Evolutionary conservation across 2,329 filamentous ascomycete genomes (phyloP), one percentile per base, ranked within the genome.

Genomic region (Cordyceps tenuipes): DNA sequence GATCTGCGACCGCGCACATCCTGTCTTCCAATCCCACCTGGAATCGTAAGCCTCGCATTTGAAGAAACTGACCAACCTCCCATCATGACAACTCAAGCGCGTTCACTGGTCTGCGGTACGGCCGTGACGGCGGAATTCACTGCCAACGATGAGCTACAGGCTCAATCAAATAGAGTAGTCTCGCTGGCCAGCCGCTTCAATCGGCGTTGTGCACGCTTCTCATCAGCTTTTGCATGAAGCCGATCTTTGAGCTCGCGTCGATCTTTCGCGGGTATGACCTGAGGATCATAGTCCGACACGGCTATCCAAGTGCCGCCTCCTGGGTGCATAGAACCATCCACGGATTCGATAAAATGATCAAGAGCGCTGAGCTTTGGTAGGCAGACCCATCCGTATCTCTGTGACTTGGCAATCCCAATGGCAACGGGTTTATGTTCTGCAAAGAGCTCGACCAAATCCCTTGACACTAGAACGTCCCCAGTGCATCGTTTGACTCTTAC

Each of bases 121-220:
- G n/a, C n/a, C n/a, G n/a, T n/a, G n/a, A n/a, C n/a, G n/a, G n/a
- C n/a, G n/a, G n/a, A n/a, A n/a, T n/a, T n/a, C n/a, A n/a, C 29
- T 29, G 7, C 29, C 5, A 29, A 29, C 3, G 29, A 29, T 29
- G 5, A 29, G 29, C 29, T 5, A 29, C 29, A 10, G 34, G 34
- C 34, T 13, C 34, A 36, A 4, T n/a, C 12, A 36, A 3, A 13
- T 36, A 36, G 34, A 10, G 34, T 10, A 36, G 34, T 13, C 48
- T 50, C 53, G 43, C 15, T 13, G 26, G 17, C 43, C 23, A 58
- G 31, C 23, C 36, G 47, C 39, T 51, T 58, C 15, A 58, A 17
- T 4, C 56, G 56, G 31, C 56, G 47, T n/a, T 58, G 34, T n/a
- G 51, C 39, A 12, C 57, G 57, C 39, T 59, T 59, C 39, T 59